Evolutionary conservation across 169 alveolate genomes (phyloP), one percentile per base, ranked within the genome.

Genomic region (Cryptosporidium sp.): DNA sequence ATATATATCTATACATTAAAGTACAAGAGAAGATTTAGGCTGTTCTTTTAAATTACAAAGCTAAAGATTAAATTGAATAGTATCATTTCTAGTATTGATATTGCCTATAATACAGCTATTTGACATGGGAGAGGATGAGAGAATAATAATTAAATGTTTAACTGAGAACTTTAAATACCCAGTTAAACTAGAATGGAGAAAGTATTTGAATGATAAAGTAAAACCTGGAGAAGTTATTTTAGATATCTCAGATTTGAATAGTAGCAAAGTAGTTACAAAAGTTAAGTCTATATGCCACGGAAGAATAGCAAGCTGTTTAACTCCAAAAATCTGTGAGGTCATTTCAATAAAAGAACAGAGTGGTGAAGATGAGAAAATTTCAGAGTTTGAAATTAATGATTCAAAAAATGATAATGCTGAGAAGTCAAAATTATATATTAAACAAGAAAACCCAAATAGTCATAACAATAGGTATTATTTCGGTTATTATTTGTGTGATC

Each of bases 241-340:
- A n/a, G 69, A 62, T 18, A 33, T 80, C 3, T 29, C 29, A 12
- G 52, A 80, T 58, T 35, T 21, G 29, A 29, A 31, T 8, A 43
- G 33, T 67, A 45, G 74, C 10, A 21, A 65, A 31, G 10, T 43
- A 48, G 18, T 80, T n/a, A 21, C 39, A 31, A 62, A n/a, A 16
- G 33, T 80, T 45, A 80, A 80, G 18, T 80, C 89, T 21, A 59
- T 41, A 23, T 80, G 80, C 23, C 61, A 62, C n/a, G 89, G 89
- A 33, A 80, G 45, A 67, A 23, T 80, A 12, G 18, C 18, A 9
- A 52, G 70, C 23, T 62, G 73, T 62, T 80, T 43, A 12, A 62
- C 75, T n/a, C 62, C 89, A n/a, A 80, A 62, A 48, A 80, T 41
- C 2, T 80, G 89, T 59, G 41, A 29, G 21, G 21, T 80, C 16